Base-by-base conservation (phyloP, 2,329 filamentous ascomycete species). In the Periconia sp. region DNA sequence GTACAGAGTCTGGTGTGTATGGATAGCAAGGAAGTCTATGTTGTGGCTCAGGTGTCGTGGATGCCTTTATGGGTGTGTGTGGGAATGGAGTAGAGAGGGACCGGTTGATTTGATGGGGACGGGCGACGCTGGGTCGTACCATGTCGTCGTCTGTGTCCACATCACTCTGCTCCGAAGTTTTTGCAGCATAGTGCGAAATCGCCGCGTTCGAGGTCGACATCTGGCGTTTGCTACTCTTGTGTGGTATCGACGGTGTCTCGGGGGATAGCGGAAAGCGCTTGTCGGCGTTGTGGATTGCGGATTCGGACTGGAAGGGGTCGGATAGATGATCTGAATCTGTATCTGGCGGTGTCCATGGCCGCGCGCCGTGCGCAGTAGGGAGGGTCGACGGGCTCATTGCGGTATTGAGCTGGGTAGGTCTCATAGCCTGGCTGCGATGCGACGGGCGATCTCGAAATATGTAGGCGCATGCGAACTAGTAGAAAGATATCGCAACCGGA, bases 281-380 rank as follows among this genome's bases (percentile, higher is more conserved):
- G n/a, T n/a, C n/a, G n/a, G n/a, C n/a, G n/a, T n/a, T n/a, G n/a
- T n/a, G 23, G 44, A 17, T 25, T 40, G 41, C 30, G 42, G 43
- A 34, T 33, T 34, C 8, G 44, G 38, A 28, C 40, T 43, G 40
- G 40, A 54, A 61, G 22, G 51, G 48, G 23, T 56, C 53, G 4
- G 49, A 48, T 36, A 61, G 61, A 49, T 52, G 57, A 32, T 57
- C 55, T 8, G 53, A 52, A 25, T 62, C 61, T 16, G 48, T 48
- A 11, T 66, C 57, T 8, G 65, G 65, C 35, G 65, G 65, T 31
- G 65, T 68, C 52, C 52, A 65, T 22, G 62, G 65, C 19, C 57
- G 61, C 25, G 25, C 36, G 26, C 16, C 22, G 32, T 36, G 10
- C 17, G 23, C 16, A 34, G 51, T 47, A 23, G 55, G 42, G 41